These are phyloP conservation scores for Phytophthora lateralis DNA, from an alignment of 352 stramenopile genomes.

Conservation along the genomic window DNA sequence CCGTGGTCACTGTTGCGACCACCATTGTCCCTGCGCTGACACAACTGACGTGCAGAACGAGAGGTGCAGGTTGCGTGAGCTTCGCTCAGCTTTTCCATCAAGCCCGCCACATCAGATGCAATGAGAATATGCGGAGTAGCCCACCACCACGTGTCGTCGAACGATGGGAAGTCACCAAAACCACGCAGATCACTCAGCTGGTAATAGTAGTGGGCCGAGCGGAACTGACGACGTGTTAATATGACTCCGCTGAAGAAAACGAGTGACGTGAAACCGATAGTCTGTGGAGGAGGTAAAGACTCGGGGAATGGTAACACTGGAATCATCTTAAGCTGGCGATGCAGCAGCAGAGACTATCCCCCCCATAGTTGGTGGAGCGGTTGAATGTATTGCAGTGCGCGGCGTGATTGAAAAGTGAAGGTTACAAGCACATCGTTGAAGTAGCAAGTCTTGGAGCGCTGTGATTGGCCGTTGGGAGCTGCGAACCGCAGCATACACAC, in stretches of 20 bases:
- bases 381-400: neutral
- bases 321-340: neutral
- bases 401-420: no score
- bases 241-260: no score
- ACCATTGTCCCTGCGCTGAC: conserved; percentile 43
- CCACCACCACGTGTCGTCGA: conserved; percentile 3
- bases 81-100: conserved; percentile 35
- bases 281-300: no score
- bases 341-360: neutral
- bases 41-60: conserved; percentile 47
- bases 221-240: conserved; percentile 47
- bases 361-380: neutral
- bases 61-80: conserved; percentile 25
- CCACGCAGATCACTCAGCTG: conserved; percentile 45
- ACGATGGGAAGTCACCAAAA: conserved; percentile 42
- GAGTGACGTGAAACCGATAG: no score
- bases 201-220: conserved; percentile 45
- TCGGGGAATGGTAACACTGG: conserved; percentile 13
- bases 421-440: no score
- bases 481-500: no score
- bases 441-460: neutral
- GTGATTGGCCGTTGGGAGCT: neutral
- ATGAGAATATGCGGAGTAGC: conserved; percentile 41
- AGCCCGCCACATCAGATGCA: conserved; percentile 26
- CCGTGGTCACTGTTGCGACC: conserved; percentile 20